Base-by-base conservation (phyloP, 1,284 basidiomycete genomes). In the Fistulina hepatica region DNA sequence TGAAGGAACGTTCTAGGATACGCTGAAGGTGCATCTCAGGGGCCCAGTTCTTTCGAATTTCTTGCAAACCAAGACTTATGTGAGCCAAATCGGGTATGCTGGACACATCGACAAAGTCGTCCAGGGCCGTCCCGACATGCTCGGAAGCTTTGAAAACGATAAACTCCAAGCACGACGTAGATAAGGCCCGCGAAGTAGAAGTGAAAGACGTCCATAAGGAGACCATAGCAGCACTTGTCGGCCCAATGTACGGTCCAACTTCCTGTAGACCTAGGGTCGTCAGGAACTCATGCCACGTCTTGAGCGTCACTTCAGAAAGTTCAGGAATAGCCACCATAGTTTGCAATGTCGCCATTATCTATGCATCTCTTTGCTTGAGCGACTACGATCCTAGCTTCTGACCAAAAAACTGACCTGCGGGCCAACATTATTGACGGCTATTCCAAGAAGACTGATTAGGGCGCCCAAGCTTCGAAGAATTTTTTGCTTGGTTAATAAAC, bases 281-380 rank as follows among this genome's bases (percentile, higher is more conserved):
- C 47, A 97, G 65, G 58, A 97, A 95, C 13, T 64, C 67, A 39
- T 72, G 59, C 92, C 93, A 97, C 34, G 81, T 88, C 26, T 75
- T 64, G 2, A 99, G 67, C 0, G 90, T 86, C 4, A 80, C 77
- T 41, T 83, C 73, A 1, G 85, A 73, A 4, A 98, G 67, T 39
- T 82, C 81, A 0, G 73, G 70, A 7, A 81, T 67, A 28, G 67
- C 63, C 6, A 97, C 68, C 55, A 83, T 88, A 13, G 85, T 90
- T 60, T 97, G 94, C 28, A 98, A 71, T n/a, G 85, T 91, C 1
- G 94, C 91, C 81, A 98, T 91, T 49, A 98, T 82, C 90, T 95
- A 48, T 11, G 37, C 51, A 40, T 30, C 10, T 17, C 3, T 13
- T 21, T 25, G 33, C 15, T 52, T 37, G 32, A 48, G 39, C 27